A percentile compares a stretch with the other conserved stretches of the same genome.
Conservation (phyloP, 164 flowering plant species). For the Echeveria elegans region DNA sequence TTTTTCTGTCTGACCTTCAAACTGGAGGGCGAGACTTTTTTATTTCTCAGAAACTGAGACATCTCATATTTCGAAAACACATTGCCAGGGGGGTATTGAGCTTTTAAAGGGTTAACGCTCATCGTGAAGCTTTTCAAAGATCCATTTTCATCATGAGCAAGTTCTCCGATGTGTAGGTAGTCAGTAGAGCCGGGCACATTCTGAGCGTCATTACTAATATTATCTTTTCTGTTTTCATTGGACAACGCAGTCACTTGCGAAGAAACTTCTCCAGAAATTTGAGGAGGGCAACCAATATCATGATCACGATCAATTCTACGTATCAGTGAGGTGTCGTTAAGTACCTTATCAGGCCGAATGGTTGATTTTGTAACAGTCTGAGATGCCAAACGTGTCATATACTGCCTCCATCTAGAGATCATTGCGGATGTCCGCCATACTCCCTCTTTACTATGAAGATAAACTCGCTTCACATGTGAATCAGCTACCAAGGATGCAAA, state of each 20-base stretch:
- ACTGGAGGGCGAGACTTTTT: constrained; percentile 44
- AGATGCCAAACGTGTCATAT: constrained; percentile 31
- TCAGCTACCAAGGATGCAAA: constrained; percentile 73
- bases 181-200: constrained; percentile 15
- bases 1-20: constrained; percentile 30
- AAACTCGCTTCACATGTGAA: constrained; percentile 54
- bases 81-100: constrained; percentile 69
- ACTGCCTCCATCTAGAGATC: constrained; percentile 94
- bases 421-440: constrained; percentile 80
- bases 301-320: background rate
- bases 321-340: constrained; percentile 9
- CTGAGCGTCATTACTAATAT: constrained; percentile 14
- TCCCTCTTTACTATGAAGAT: constrained; percentile 94
- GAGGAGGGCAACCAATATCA: background rate
- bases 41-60: constrained; percentile 42
- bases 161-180: constrained; percentile 12
- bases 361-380: constrained; percentile 17
- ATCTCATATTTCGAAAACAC: constrained; percentile 72
- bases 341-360: constrained; percentile 9
- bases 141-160: constrained; percentile 16
- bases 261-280: constrained; percentile 14
- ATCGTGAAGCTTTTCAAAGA: constrained; percentile 14
- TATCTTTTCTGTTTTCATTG: constrained; percentile 13
- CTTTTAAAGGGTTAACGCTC: constrained; percentile 51
- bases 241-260: constrained; percentile 11